phyloP scores from a whole-genome alignment of 192 early-diverging fungal species.

The Cladochytrium replicatum region DNA sequence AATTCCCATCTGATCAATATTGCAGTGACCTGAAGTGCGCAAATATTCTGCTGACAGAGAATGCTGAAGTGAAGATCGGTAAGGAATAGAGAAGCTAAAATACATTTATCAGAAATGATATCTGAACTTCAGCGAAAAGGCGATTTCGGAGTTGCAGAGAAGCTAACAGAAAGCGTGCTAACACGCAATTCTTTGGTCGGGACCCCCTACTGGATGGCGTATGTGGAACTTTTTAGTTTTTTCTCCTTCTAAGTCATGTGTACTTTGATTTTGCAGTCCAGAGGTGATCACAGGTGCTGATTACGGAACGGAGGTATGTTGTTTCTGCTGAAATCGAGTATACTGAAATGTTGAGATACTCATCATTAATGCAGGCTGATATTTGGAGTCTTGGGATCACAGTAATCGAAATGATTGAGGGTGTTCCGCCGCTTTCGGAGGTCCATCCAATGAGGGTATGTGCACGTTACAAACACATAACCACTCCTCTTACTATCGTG shows the following conservation, averaged over 20 bases:
- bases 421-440: conserved; percentile 45
- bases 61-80: conserved; percentile 83
- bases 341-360: no score
- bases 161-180: conserved; percentile 43
- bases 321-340: no score
- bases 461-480: no score
- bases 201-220: conserved; percentile 67
- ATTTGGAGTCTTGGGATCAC: conserved; percentile 98
- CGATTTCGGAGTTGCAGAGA: conserved; percentile 85
- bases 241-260: no score
- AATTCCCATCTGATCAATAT: background rate
- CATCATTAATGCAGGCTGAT: conserved; percentile 83
- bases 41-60: conserved; percentile 67
- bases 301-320: conserved; percentile 36
- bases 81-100: background rate
- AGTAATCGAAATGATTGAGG: conserved; percentile 50
- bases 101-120: background rate
- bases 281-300: conserved; percentile 38
- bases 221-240: no score
- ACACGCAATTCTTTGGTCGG: conserved; percentile 99
- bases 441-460: conserved; percentile 60
- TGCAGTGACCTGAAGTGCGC: conserved; percentile 85
- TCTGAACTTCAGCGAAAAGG: conserved; percentile 30
- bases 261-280: no score
- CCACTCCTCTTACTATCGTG: no score